These are phyloP conservation scores for Fagopyrum homotropicum DNA, from an alignment of 148 eudicot genomes.

Conservation along the genomic window DNA sequence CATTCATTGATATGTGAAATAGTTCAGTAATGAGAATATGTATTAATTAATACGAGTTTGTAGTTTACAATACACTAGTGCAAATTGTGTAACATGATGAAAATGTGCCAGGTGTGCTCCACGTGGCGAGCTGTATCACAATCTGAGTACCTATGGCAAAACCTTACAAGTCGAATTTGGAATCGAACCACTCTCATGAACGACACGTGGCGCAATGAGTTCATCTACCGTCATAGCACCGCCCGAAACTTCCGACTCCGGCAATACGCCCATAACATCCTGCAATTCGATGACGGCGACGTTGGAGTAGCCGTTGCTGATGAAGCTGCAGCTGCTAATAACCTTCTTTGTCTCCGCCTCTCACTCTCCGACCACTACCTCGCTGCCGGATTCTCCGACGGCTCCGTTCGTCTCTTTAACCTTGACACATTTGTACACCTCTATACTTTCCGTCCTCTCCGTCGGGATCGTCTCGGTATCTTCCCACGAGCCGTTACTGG, in stretches of 20 bases:
- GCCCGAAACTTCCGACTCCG: slow-evolving; percentile 54
- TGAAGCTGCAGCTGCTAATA: slow-evolving; percentile 20
- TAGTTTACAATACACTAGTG: background rate
- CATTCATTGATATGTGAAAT: background rate
- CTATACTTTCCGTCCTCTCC: slow-evolving; percentile 48
- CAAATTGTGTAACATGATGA: background rate
- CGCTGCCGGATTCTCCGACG: slow-evolving; percentile 80
- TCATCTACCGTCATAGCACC: slow-evolving; percentile 56
- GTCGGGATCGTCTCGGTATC: slow-evolving; percentile 53
- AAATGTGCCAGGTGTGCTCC: slow-evolving; percentile 54
- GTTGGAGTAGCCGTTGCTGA: slow-evolving; percentile 20
- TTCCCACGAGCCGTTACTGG: slow-evolving; percentile 75
- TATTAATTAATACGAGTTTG: no score
- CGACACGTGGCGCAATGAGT: slow-evolving; percentile 67
- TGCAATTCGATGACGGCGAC: slow-evolving; percentile 28
- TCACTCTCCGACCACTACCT: slow-evolving; percentile 45
- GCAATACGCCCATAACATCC: slow-evolving; percentile 31
- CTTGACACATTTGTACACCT: slow-evolving; percentile 46
- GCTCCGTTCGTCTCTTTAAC: slow-evolving; percentile 61
- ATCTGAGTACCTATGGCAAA: slow-evolving; percentile 78
- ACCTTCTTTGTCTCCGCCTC: slow-evolving; percentile 63
- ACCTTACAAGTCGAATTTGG: slow-evolving; percentile 63
- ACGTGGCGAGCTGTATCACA: slow-evolving; percentile 78
- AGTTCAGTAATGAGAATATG: background rate
- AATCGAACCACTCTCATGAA: slow-evolving; percentile 30